Evolutionary conservation across 306 rosid species (phyloP).

Genomic region (Delonix regia): DNA sequence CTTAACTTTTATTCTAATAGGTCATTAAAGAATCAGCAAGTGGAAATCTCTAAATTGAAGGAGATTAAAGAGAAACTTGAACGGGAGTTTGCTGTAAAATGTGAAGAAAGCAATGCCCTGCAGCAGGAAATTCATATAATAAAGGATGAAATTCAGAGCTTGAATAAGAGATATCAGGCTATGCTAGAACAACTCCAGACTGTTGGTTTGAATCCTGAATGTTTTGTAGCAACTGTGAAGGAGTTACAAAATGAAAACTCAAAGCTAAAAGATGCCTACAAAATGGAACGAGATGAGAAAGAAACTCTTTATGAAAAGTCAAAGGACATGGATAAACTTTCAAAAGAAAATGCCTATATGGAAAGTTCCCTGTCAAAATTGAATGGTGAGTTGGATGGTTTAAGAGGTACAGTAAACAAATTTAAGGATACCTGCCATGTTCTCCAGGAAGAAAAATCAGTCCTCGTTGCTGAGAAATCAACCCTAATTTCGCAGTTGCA

Average conservation of each 20-base stretch:
- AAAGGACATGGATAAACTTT: slow-evolving; percentile 62
- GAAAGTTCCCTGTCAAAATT: slow-evolving; percentile 65
- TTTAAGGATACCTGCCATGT: slow-evolving; percentile 69
- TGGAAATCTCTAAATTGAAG: slow-evolving; percentile 75
- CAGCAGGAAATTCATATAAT: slow-evolving; percentile 61
- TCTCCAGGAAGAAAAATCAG: slow-evolving; percentile 79
- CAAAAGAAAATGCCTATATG: slow-evolving; percentile 61
- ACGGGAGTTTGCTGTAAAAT: slow-evolving; percentile 58
- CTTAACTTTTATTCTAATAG: slow-evolving; percentile 54
- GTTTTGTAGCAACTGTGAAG: slow-evolving; percentile 66
- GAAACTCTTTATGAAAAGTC: slow-evolving; percentile 72
- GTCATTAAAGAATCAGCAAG: slow-evolving; percentile 62
- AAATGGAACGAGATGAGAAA: slow-evolving; percentile 64
- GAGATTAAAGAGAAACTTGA: slow-evolving; percentile 88
- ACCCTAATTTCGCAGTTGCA: slow-evolving; percentile 80
- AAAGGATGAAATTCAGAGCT: slow-evolving; percentile 70
- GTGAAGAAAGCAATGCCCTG: slow-evolving; percentile 69
- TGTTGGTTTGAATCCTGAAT: slow-evolving; percentile 72
- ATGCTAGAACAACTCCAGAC: slow-evolving; percentile 71
- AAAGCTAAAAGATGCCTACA: slow-evolving; percentile 64
- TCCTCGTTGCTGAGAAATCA: slow-evolving; percentile 71
- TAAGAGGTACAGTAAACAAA: slow-evolving; percentile 57
- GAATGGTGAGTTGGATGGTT: slow-evolving; percentile 64
- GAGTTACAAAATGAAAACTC: slow-evolving; percentile 73
- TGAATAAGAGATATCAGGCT: slow-evolving; percentile 64